Conservation (phyloP, 805 yeast genomes). For the Metschnikowia lochheadii region DNA sequence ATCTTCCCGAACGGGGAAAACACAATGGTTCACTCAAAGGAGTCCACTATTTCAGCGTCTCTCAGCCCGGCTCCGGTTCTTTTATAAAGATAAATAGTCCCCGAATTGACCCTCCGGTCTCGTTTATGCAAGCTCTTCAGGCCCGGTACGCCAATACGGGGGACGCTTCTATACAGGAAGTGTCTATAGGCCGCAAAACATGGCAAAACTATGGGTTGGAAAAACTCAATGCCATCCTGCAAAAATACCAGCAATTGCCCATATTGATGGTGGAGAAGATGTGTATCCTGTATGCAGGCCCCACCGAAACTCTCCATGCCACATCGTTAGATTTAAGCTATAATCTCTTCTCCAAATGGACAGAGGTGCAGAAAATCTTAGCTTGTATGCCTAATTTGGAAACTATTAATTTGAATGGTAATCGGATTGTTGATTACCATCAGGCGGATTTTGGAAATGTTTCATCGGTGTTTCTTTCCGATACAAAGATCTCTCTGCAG, state of each 20-base stretch:
- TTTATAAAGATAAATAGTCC: constrained; percentile 49
- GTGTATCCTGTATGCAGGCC: constrained; percentile 22
- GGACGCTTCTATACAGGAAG: constrained; percentile 10
- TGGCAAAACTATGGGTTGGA: constrained; percentile 68
- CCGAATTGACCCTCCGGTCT: constrained; percentile 24
- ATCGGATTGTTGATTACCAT: constrained; percentile 29
- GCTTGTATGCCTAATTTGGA: constrained; percentile 33
- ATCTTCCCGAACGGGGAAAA: constrained; percentile 62
- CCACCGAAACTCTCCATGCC: background rate
- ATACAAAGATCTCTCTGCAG: constrained; percentile 18
- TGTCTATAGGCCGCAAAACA: constrained; percentile 51
- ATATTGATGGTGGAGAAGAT: constrained; percentile 48
- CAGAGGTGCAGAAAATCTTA: constrained; percentile 34
- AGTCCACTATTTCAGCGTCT: constrained; percentile 46
- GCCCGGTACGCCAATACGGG: constrained; percentile 40
- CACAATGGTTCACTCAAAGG: constrained; percentile 62
- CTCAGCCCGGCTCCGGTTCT: constrained; percentile 50
- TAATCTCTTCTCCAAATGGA: constrained; percentile 13
- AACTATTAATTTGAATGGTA: constrained; percentile 52
- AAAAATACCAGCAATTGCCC: constrained; percentile 42
- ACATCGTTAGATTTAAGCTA: constrained; percentile 13
- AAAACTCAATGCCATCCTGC: constrained; percentile 45
- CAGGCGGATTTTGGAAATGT: background rate
- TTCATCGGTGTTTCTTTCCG: constrained; percentile 17
- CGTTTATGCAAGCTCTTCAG: constrained; percentile 48